These are phyloP conservation scores for Picocystis salinarum DNA, from an alignment of 139 green algal species.

Conservation along the genomic window DNA sequence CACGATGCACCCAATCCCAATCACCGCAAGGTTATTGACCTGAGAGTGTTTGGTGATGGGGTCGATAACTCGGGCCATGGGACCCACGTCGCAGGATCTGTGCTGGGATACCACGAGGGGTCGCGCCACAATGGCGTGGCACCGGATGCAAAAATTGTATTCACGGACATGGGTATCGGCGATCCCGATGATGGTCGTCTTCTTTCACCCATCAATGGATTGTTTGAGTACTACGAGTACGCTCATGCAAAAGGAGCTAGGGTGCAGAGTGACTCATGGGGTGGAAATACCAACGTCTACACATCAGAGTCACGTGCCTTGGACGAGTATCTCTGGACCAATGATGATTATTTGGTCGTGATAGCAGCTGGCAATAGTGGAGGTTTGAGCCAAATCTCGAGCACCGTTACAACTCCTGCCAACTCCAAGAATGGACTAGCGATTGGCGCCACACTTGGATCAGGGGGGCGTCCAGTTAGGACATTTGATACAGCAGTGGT, in stretches of 20 bases:
- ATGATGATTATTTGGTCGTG: slow-evolving; percentile 26
- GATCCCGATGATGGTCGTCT: slow-evolving; percentile 4
- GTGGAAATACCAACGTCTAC: slow-evolving; percentile 38
- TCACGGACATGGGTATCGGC: slow-evolving; percentile 41
- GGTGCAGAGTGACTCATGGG: slow-evolving; percentile 74
- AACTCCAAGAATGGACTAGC: slow-evolving; percentile 63
- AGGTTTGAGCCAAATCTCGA: slow-evolving; percentile 9
- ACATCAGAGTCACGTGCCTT: slow-evolving; percentile 34
- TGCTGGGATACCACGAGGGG: slow-evolving; percentile 45
- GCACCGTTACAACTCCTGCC: slow-evolving; percentile 56
- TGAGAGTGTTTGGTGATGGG: slow-evolving; percentile 33
- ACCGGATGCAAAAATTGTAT: slow-evolving; percentile 49
- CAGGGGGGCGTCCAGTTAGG: neutral
- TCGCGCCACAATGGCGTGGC: slow-evolving; percentile 71
- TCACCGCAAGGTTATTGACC: slow-evolving; percentile 64
- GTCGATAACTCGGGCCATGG: slow-evolving; percentile 66
- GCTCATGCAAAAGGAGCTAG: slow-evolving; percentile 23
- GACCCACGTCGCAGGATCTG: slow-evolving; percentile 61
- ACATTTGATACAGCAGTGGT: too few species aligned
- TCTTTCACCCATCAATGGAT: slow-evolving; percentile 8
- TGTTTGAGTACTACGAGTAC: slow-evolving; percentile 12
- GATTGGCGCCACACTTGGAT: slow-evolving; percentile 45
- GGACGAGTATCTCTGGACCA: slow-evolving; percentile 27
- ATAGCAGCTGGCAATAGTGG: slow-evolving; percentile 55
- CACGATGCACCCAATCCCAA: slow-evolving; percentile 8